Evolutionary conservation across 108 stramenopile genomes (phyloP), one percentile per base, ranked within the genome.

Genomic region (Skeletonema costatum): DNA sequence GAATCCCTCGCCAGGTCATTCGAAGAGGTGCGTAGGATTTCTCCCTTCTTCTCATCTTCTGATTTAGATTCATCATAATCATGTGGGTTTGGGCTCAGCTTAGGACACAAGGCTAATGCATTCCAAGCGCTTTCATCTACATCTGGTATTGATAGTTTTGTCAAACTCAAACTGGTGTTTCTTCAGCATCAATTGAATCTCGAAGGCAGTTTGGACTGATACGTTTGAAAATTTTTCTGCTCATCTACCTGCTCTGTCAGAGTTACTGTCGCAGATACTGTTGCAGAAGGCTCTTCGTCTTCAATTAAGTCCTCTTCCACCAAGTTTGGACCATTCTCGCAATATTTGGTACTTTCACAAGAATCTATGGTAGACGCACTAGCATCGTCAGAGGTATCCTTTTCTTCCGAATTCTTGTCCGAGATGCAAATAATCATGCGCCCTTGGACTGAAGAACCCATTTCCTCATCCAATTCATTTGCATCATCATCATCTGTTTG

Each of bases 391-490:
- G 41, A 66, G 2, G 29, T n/a, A 38, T 17, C 41, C 6, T 38
- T 11, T 16, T 66, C 65, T 25, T 41, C 33, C 5, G 32, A 32
- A 11, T 42, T 42, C 17, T 66, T 41, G n/a, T 29, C 21, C 10
- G 65, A 66, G 2, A 66, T 17, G 5, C 65, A 66, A 66, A 66
- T 66, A 6, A 66, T 41, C 29, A 66, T 66, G 41, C 65, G 65
- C 41, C 61, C 71, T 33, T 41, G 25, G 38, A 33, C 36, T 66
- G 53, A 56, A 11, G 53, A 56, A 11, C 53, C 19, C 53, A 56
- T 33, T 8, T 66, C 73, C 4, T 33, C n/a, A n/a, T 41, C 36
- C 13, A 38, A 30, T 11, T 42, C 14, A 1, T 30, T 21, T 42
- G 2, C 51, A 56, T 36, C 32, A 32, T 17, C 33, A 38, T n/a